Conservation (phyloP, 73 alveolate genomes). For the Paramecium sexaurelia region DNA sequence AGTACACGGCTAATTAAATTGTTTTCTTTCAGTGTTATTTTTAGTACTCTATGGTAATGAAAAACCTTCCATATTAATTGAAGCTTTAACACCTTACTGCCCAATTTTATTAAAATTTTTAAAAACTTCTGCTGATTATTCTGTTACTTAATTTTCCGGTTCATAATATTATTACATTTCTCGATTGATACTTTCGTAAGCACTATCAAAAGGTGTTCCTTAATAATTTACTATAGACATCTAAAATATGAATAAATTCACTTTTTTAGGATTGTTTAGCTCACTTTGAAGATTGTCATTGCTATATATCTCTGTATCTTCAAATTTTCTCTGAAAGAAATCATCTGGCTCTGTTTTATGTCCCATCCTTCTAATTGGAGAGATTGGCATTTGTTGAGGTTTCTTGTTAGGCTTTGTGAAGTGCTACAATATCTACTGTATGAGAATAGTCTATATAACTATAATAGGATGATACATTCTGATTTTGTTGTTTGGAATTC, state of each 20-base stretch:
- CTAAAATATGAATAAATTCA: not conserved
- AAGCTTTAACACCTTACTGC: not conserved
- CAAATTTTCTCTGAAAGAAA: not conserved
- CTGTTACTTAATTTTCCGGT: slow-evolving; percentile 4
- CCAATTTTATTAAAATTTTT: not conserved
- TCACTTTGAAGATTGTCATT: not conserved
- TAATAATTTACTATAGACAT: slow-evolving; percentile 30
- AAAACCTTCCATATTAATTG: not conserved
- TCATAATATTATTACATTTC: slow-evolving; percentile 20
- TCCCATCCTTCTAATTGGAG: slow-evolving; percentile 20
- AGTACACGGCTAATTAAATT: not conserved
- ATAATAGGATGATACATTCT: not conserved
- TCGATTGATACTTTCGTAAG: slow-evolving; percentile 19
- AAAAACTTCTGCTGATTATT: not conserved
- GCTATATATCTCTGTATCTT: not conserved
- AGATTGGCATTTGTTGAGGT: slow-evolving; percentile 2
- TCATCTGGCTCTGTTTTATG: slow-evolving; percentile 45
- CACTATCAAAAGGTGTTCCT: slow-evolving; percentile 54
- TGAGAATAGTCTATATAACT: not conserved
- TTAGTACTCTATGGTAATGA: slow-evolving; percentile 13
- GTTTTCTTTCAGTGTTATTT: not conserved
- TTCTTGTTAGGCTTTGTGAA: not conserved
- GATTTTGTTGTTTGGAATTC: slow-evolving; percentile 21
- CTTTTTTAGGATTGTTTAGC: slow-evolving; percentile 21
- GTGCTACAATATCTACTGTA: not conserved